These are phyloP conservation scores for Lactifluus echinatus DNA, from an alignment of 768 basidiomycete species.

Conservation along the genomic window DNA sequence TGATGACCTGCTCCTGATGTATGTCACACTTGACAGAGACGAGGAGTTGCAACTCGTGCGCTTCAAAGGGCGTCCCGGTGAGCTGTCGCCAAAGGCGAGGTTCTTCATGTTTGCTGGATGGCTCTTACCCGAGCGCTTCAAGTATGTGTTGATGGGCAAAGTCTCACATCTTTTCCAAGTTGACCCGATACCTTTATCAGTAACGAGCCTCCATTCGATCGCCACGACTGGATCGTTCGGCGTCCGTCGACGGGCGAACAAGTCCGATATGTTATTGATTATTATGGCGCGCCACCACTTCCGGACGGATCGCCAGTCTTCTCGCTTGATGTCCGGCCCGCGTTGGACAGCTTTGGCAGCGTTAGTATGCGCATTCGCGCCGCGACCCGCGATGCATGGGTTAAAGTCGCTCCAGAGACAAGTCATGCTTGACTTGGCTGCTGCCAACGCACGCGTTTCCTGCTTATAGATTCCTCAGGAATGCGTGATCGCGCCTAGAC, in stretches of 20 bases:
- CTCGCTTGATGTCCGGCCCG: constrained; percentile 90
- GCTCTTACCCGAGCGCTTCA: constrained; percentile 84
- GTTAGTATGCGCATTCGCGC: constrained; percentile 44
- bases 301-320: constrained; percentile 91
- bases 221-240: constrained; percentile 92
- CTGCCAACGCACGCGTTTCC: neutral
- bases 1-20: neutral
- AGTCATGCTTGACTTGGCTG: neutral
- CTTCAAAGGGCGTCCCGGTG: constrained; percentile 86
- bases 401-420: neutral
- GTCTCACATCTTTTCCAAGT: neutral
- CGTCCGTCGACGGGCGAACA: constrained; percentile 72
- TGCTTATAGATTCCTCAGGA: neutral
- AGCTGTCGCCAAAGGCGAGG: constrained; percentile 90
- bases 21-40: constrained; percentile 33
- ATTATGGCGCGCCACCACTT: constrained; percentile 89
- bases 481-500: neutral
- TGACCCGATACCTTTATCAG: constrained; percentile 32
- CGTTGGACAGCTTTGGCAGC: constrained; percentile 77
- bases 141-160: constrained; percentile 38
- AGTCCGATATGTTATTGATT: constrained; percentile 96
- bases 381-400: constrained; percentile 24
- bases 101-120: constrained; percentile 81
- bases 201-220: constrained; percentile 86
- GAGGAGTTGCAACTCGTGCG: constrained; percentile 67